phyloP scores from a whole-genome alignment of 2,329 filamentous ascomycete species.

The Samsoniella hepiali region DNA sequence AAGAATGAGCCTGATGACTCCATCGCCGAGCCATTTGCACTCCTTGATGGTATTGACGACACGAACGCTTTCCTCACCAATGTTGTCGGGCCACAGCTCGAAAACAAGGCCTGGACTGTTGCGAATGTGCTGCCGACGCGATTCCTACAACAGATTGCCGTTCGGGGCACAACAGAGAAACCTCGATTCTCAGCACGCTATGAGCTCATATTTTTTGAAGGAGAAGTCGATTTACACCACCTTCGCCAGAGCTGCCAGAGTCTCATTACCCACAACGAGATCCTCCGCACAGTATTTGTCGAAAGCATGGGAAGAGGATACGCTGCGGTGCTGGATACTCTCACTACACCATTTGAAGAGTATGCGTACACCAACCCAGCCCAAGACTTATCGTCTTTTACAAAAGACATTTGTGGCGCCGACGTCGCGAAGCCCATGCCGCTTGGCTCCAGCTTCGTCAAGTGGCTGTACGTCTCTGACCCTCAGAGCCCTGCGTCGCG shows the following conservation, averaged over 20 bases:
- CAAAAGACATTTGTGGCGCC: conserved; percentile 49
- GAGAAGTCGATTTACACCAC: conserved; percentile 44
- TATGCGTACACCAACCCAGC: conserved; percentile 47
- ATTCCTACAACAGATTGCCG: conserved; percentile 57
- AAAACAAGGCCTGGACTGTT: conserved; percentile 49
- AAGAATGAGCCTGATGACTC: conserved; percentile 27
- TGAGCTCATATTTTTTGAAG: conserved; percentile 60
- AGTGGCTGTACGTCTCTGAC: conserved; percentile 52
- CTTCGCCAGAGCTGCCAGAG: conserved; percentile 50
- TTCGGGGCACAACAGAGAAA: conserved; percentile 53
- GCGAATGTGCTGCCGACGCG: conserved; percentile 56
- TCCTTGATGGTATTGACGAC: conserved; percentile 40
- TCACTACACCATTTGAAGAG: conserved; percentile 51
- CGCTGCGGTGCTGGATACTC: conserved; percentile 55
- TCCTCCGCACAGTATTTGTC: conserved; percentile 64
- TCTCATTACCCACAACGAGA: conserved; percentile 59
- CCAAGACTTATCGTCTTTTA: conserved; percentile 41
- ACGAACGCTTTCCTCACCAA: conserved; percentile 42
- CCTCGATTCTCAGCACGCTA: conserved; percentile 63
- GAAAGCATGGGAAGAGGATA: conserved; percentile 46
- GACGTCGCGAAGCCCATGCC: conserved; percentile 56
- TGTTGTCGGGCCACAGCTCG: conserved; percentile 50
- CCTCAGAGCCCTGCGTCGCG: conserved; percentile 24
- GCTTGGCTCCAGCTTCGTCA: conserved; percentile 58
- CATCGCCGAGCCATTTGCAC: conserved; percentile 45